phyloP scores from a whole-genome alignment of 768 basidiomycete genomes.

The Russula virescens region DNA sequence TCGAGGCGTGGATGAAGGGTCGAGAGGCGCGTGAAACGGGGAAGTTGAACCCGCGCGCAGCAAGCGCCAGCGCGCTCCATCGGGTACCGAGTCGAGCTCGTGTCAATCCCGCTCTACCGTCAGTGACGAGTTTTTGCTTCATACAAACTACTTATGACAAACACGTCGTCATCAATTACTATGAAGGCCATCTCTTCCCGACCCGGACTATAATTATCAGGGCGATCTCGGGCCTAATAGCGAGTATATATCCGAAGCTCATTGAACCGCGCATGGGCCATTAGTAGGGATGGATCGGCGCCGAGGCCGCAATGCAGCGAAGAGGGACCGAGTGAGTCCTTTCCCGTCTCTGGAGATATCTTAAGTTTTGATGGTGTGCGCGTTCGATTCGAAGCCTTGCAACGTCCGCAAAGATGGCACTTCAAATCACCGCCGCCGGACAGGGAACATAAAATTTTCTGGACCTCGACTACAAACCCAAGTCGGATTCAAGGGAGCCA shows the following conservation, averaged over 20 bases:
- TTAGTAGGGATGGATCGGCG: constrained; percentile 83
- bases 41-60: too few species aligned
- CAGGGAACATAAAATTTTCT: constrained; percentile 93
- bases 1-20: too few species aligned
- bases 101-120: too few species aligned
- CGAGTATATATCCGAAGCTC: constrained; percentile 98
- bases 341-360: not conserved
- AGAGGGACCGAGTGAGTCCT: constrained; percentile 53
- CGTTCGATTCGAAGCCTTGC: constrained; percentile 36
- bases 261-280: constrained; percentile 91
- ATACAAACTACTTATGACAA: too few species aligned
- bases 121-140: too few species aligned
- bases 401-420: constrained; percentile 73
- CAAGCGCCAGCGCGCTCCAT: too few species aligned
- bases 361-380: constrained; percentile 6
- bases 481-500: constrained; percentile 56
- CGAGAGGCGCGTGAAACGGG: too few species aligned
- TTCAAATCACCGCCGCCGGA: constrained; percentile 88
- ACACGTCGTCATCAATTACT: too few species aligned
- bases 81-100: too few species aligned
- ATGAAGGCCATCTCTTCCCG: too few species aligned
- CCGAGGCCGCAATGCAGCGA: constrained; percentile 66
- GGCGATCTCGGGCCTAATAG: too few species aligned
- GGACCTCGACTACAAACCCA: constrained; percentile 78
- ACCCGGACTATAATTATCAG: too few species aligned